Conservation (phyloP, 805 yeast genomes). For the Isabelozyma pseudorhagii region DNA sequence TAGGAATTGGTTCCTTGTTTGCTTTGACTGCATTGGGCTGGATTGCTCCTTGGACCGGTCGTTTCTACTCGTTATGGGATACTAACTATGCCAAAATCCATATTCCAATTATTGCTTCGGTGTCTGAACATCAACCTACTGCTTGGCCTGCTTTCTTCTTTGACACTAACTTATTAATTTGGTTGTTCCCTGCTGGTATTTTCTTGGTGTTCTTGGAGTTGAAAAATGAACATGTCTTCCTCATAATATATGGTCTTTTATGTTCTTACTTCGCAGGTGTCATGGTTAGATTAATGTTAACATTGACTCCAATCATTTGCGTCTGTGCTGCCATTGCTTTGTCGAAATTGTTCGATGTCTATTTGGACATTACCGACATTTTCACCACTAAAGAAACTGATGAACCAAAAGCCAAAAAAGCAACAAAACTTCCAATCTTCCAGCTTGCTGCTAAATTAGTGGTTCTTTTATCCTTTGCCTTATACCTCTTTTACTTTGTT, state of each 20-base stretch:
- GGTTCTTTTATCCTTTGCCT: conserved; percentile 65
- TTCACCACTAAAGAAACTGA: conserved; percentile 14
- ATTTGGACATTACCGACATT: conserved; percentile 59
- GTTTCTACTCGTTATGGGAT: conserved; percentile 98
- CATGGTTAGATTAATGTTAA: conserved; percentile 96
- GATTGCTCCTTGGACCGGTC: conserved; percentile 99
- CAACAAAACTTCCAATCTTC: conserved; percentile 19
- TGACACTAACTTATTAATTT: conserved; percentile 86
- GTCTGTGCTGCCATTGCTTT: conserved; percentile 88
- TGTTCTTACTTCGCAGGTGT: conserved; percentile 98
- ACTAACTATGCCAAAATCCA: conserved; percentile 96
- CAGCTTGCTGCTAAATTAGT: conserved; percentile 52
- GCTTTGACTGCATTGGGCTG: conserved; percentile 84
- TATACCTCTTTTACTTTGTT: conserved; percentile 78
- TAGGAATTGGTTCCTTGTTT: conserved; percentile 72
- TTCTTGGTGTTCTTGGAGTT: conserved; percentile 87
- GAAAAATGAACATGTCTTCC: conserved; percentile 87
- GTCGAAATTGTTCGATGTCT: conserved; percentile 79
- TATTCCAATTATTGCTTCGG: conserved; percentile 97
- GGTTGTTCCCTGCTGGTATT: conserved; percentile 98
- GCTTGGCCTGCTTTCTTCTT: conserved; percentile 99
- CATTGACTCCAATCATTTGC: conserved; percentile 94
- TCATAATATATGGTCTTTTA: conserved; percentile 87
- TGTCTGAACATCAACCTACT: conserved; percentile 99
- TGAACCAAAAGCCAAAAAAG: conserved; percentile 6